These are phyloP conservation scores for Rickenella mellea DNA, from an alignment of 768 basidiomycete species.

Conservation along the genomic window DNA sequence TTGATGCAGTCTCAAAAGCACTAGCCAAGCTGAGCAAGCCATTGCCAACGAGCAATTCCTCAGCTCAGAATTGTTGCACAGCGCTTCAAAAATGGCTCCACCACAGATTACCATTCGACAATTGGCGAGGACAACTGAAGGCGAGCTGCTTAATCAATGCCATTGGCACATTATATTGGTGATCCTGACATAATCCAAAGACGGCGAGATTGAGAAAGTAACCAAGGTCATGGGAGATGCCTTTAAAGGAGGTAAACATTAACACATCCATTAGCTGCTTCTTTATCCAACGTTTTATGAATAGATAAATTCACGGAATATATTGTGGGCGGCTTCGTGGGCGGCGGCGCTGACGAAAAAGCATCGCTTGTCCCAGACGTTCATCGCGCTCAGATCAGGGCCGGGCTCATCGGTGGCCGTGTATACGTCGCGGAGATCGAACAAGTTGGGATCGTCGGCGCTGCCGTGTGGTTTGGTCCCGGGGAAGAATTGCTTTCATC, in stretches of 20 bases:
- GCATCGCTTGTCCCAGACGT: background rate
- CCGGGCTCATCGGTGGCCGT: slow-evolving; percentile 8
- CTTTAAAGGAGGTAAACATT: background rate
- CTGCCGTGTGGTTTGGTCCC: slow-evolving; percentile 11
- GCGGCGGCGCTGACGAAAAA: too few species aligned
- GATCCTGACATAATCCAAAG: too few species aligned
- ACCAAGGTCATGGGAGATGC: background rate
- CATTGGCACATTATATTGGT: too few species aligned
- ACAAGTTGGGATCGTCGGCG: slow-evolving; percentile 8
- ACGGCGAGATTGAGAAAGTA: background rate
- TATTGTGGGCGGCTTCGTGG: background rate
- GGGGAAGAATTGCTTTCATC: background rate
- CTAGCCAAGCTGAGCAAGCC: too few species aligned
- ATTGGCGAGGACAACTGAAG: too few species aligned
- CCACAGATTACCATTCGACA: too few species aligned
- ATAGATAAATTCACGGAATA: background rate
- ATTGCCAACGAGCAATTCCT: too few species aligned
- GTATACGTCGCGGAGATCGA: slow-evolving; percentile 12
- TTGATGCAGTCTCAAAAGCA: too few species aligned
- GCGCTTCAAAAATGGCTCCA: too few species aligned
- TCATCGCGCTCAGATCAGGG: background rate
- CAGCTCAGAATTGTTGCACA: too few species aligned
- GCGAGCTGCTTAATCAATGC: too few species aligned
- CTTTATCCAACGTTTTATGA: background rate
- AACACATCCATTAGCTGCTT: background rate